phyloP scores from a whole-genome alignment of 2,329 filamentous ascomycete genomes.

The Mollisia scopiformis region DNA sequence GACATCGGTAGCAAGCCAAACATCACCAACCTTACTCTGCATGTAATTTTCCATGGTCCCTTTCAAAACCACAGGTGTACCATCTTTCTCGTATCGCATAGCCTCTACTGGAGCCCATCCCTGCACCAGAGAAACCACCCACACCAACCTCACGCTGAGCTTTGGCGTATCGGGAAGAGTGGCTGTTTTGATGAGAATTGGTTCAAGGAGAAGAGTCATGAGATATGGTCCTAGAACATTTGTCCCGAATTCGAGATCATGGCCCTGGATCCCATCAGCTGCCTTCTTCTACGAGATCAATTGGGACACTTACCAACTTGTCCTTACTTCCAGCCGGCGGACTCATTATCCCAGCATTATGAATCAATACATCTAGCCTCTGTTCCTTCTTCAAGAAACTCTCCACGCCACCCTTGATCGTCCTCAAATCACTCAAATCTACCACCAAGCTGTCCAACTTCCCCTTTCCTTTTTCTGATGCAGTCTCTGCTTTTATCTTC shows the following conservation, averaged over 20 bases:
- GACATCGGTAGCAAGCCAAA: conserved; percentile 36
- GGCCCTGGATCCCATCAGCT: conserved; percentile 17
- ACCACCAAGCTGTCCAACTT: conserved; percentile 26
- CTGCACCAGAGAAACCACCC: conserved; percentile 29
- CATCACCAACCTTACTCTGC: conserved; percentile 38
- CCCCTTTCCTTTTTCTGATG: conserved; percentile 24
- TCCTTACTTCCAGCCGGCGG: conserved; percentile 45
- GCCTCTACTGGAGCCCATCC: background rate
- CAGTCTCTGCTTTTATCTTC: conserved; percentile 35
- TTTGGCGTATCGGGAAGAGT: conserved; percentile 14
- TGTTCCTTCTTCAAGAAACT: conserved; percentile 36
- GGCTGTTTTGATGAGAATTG: conserved; percentile 20
- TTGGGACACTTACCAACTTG: conserved; percentile 21
- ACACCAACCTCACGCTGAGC: conserved; percentile 37
- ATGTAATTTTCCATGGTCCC: conserved; percentile 38
- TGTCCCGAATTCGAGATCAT: conserved; percentile 24
- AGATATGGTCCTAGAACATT: conserved; percentile 28
- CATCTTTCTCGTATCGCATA: conserved; percentile 31
- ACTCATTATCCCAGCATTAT: conserved; percentile 50
- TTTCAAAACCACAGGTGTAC: conserved; percentile 20
- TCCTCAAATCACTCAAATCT: conserved; percentile 35
- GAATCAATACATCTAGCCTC: conserved; percentile 45
- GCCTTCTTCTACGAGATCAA: background rate
- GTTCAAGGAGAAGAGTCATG: conserved; percentile 23
- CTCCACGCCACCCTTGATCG: conserved; percentile 31